Base-by-base conservation (phyloP, 768 basidiomycete genomes). In the Phylloporus sp. region DNA sequence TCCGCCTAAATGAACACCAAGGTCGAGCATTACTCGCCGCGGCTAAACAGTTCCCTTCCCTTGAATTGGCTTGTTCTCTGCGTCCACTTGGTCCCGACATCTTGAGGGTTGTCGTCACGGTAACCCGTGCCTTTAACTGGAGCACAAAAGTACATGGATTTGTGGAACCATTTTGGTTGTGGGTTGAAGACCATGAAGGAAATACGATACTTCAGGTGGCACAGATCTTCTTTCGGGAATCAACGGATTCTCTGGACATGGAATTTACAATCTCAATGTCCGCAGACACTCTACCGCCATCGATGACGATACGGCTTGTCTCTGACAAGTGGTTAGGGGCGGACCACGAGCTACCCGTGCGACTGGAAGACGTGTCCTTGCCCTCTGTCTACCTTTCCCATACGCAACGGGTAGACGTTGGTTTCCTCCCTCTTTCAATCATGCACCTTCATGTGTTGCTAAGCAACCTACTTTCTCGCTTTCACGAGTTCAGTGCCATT, bases 271-370 rank as follows among this genome's bases (percentile, higher is more conserved):
- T 98, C 47, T 81, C 92, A 0, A 77, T 97, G 40, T 74, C 81
- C 7, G 71, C 75, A 24, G 76, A 78, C 23, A 71, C 73, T 35
- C 74, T 78, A 5, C 88, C 90, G 0, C 71, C 84, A 3, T 82
- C 75, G 4, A 72, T 97, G 20, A 86, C 80, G 6, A 77, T 97
- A 49, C 82, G 90, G 16, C 85, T 82, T 32, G 80, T 91, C 40
- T 97, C 93, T 7, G 95, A 97, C 69, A 79, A 82, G 53, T 99
- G 97, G 97, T 75, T 97, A 57, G 92, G 92, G 3, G 88, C 94
- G 2, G 94, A 97, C 60, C 82, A 90, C 47, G 84, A 87, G 53
- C 60, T 85, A 8, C 55, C 59, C 2, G 74, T 97, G 35, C 67
- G 82, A 4, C 67, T 98, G 35, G 81, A 84, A 2, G 72, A 76